These are phyloP conservation scores for Microstegium vimineum DNA, from an alignment of 176 grass and related monocot species.

Conservation along the genomic window DNA sequence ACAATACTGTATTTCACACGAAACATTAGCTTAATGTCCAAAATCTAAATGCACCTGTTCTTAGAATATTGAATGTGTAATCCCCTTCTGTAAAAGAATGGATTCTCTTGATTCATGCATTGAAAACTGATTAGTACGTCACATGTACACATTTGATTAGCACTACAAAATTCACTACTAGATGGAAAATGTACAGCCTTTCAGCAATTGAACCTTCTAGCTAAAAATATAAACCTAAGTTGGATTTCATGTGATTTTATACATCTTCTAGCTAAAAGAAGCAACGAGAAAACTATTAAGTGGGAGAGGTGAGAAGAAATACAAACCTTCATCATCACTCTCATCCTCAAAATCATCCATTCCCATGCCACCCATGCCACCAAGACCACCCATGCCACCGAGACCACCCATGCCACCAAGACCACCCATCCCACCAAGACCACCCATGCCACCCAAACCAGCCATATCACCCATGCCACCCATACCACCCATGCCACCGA, in stretches of 20 bases:
- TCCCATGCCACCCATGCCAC: slow-evolving; percentile 26
- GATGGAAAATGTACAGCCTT: neutral
- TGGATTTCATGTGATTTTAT: neutral
- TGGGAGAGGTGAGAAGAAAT: neutral
- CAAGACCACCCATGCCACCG: neutral
- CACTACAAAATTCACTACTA: neutral
- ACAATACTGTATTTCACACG: neutral
- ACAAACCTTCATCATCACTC: slow-evolving; percentile 82
- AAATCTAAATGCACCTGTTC: neutral
- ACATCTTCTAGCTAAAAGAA: neutral
- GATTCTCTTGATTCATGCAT: neutral
- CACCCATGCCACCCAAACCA: slow-evolving; percentile 49
- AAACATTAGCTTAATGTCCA: neutral
- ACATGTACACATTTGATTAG: neutral
- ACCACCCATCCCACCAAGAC: slow-evolving; percentile 12
- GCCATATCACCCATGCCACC: slow-evolving; percentile 22
- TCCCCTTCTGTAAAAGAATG: neutral
- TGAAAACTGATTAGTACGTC: neutral
- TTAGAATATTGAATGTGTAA: neutral
- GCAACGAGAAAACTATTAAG: neutral
- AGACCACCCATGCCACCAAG: slow-evolving; percentile 2
- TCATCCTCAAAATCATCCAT: slow-evolving; percentile 73
- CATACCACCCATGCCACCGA: slow-evolving; percentile 61
- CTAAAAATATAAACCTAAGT: neutral
- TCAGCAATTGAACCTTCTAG: neutral